Percentiles rank a stretch among this genome's conserved stretches.
phyloP scores from a whole-genome alignment of 306 rosid genomes.

The Cercis canadensis region DNA sequence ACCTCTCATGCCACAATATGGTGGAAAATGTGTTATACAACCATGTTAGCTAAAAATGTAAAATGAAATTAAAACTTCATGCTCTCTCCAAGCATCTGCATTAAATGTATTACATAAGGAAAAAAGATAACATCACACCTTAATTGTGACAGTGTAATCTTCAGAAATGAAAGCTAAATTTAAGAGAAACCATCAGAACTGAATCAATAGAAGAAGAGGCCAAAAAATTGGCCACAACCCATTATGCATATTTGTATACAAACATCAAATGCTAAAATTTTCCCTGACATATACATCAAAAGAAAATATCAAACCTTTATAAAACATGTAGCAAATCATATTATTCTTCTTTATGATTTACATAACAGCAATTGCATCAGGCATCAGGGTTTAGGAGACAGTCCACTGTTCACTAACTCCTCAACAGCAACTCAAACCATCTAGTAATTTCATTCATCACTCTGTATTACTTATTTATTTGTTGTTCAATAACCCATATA shows the following conservation, averaged over 20 bases:
- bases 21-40: background rate
- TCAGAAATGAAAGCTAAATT: background rate
- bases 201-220: too few species aligned
- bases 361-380: conserved; percentile 32
- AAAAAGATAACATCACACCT: background rate
- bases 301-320: background rate
- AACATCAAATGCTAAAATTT: too few species aligned
- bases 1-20: background rate
- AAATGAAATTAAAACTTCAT: background rate
- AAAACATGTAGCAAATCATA: conserved; percentile 8
- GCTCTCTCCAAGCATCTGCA: conserved; percentile 8
- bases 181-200: too few species aligned
- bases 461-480: background rate
- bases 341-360: too few species aligned
- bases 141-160: conserved; percentile 6
- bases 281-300: too few species aligned
- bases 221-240: too few species aligned
- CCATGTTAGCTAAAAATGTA: conserved; percentile 16
- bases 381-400: background rate
- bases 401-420: conserved; percentile 18
- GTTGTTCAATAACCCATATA: too few species aligned
- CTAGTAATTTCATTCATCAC: conserved; percentile 1
- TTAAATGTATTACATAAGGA: background rate
- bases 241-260: too few species aligned
- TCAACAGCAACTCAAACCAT: conserved; percentile 2